A percentile compares a stretch with the other conserved stretches of the same genome.
These are phyloP conservation scores for Coemansia sp. DNA, from an alignment of 192 early-diverging fungal genomes.

Conservation along the genomic window DNA sequence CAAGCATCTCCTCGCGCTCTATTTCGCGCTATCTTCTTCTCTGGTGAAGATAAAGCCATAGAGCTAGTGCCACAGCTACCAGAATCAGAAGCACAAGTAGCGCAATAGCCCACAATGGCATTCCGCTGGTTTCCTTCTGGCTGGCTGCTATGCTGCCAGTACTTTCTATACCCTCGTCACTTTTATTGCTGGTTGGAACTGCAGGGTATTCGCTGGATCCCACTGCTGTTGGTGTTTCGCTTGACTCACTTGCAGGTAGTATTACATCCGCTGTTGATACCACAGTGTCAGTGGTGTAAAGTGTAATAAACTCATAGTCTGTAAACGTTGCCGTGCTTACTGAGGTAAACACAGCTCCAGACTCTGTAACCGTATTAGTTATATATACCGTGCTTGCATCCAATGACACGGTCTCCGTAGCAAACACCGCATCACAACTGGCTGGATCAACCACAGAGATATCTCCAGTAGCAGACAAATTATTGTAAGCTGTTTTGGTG, in stretches of 20 bases:
- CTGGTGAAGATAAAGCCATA: background rate
- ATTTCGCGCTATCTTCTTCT: background rate
- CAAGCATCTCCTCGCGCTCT: background rate
- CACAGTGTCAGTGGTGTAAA: background rate
- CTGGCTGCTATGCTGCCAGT: background rate
- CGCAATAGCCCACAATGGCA: background rate
- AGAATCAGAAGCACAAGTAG: background rate
- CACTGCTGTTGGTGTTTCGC: background rate
- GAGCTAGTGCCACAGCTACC: background rate
- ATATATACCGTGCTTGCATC: conserved; percentile 1
- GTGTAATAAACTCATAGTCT: background rate
- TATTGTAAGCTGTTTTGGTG: background rate
- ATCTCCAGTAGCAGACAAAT: background rate
- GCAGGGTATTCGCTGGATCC: background rate
- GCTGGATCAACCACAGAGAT: background rate
- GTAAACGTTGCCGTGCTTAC: background rate
- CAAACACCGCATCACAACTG: conserved; percentile 1
- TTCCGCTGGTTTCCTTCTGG: background rate
- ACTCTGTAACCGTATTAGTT: background rate
- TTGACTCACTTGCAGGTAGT: background rate
- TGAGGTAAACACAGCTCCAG: background rate
- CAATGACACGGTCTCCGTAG: conserved; percentile 1
- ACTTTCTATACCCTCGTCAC: background rate
- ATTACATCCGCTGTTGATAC: background rate
- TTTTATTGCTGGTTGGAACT: too few species aligned